A percentile compares a stretch with the other conserved stretches of the same genome.
phyloP scores from a whole-genome alignment of 495 filamentous ascomycete genomes.

The Glonium stellatum region DNA sequence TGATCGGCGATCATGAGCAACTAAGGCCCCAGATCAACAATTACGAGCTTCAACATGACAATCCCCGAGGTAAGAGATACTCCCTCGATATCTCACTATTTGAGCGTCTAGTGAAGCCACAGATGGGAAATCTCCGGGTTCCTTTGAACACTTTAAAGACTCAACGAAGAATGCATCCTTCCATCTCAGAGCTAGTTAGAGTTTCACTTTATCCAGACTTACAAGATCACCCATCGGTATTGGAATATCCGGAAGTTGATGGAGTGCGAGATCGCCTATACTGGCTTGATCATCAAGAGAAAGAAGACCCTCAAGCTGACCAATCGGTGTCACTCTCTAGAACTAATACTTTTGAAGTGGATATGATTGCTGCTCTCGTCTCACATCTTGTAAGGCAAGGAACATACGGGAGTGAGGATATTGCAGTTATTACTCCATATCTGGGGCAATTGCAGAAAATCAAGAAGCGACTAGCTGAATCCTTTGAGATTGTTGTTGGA shows the following conservation, averaged over 20 bases:
- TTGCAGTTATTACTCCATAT: slow-evolving; percentile 77
- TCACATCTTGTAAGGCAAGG: slow-evolving; percentile 68
- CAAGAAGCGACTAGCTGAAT: slow-evolving; percentile 41
- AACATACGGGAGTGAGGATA: slow-evolving; percentile 55
- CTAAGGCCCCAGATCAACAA: slow-evolving; percentile 63
- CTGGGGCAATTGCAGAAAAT: slow-evolving; percentile 63
- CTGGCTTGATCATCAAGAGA: slow-evolving; percentile 63
- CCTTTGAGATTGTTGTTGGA: slow-evolving; percentile 55
- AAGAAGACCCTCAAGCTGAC: slow-evolving; percentile 41
- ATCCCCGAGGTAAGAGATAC: slow-evolving; percentile 46
- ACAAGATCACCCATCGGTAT: slow-evolving; percentile 49
- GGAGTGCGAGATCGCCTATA: slow-evolving; percentile 63
- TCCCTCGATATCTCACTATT: slow-evolving; percentile 62
- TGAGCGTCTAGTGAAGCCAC: slow-evolving; percentile 55
- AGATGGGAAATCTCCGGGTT: slow-evolving; percentile 29
- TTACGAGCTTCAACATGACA: slow-evolving; percentile 54
- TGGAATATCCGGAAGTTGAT: slow-evolving; percentile 49
- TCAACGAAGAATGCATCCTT: slow-evolving; percentile 74
- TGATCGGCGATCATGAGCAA: slow-evolving; percentile 73
- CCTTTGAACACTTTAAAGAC: slow-evolving; percentile 54
- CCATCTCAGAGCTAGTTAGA: slow-evolving; percentile 53
- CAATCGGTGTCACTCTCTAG: slow-evolving; percentile 44
- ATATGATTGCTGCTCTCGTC: slow-evolving; percentile 59
- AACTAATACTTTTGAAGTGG: slow-evolving; percentile 61
- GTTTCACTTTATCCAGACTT: slow-evolving; percentile 59